Evolutionary conservation across 2,329 filamentous ascomycete genomes (phyloP).

Genomic region (Zymoseptoria tritici): DNA sequence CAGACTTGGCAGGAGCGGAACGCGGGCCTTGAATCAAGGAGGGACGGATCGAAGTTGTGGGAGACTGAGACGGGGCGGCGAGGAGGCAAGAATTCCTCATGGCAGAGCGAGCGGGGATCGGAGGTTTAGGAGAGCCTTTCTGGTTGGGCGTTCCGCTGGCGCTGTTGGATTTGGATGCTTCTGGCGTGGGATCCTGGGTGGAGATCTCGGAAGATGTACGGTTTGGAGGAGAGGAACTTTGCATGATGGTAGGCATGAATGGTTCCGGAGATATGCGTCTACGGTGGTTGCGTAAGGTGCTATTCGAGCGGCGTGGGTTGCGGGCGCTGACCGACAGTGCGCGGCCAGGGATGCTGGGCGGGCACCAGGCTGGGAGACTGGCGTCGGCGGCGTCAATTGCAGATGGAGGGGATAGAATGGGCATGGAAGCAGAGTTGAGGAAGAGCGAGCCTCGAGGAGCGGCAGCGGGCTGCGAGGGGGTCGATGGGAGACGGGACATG

Average conservation of each 20-base stretch:
- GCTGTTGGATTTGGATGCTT: neutral
- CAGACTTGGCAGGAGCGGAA: slow-evolving; percentile 28
- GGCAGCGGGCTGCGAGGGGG: slow-evolving; percentile 7
- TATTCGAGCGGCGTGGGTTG: slow-evolving; percentile 9
- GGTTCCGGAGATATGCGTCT: neutral
- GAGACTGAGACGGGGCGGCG: neutral
- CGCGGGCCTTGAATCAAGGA: slow-evolving; percentile 25
- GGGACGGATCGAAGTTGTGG: neutral
- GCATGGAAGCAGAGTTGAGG: slow-evolving; percentile 8
- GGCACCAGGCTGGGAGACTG: neutral
- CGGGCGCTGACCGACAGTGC: neutral
- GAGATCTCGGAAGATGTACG: neutral
- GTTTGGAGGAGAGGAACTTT: slow-evolving; percentile 11
- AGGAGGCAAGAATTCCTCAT: neutral
- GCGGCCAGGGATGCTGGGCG: neutral
- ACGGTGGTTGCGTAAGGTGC: slow-evolving; percentile 9
- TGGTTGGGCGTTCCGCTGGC: slow-evolving; percentile 4
- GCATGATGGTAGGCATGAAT: slow-evolving; percentile 7
- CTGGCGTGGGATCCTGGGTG: neutral
- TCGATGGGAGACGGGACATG: slow-evolving; percentile 14
- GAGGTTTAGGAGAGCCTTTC: neutral
- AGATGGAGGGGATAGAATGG: slow-evolving; percentile 19
- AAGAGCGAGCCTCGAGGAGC: neutral
- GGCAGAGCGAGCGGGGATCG: neutral
- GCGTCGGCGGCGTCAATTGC: neutral